Conservation (phyloP, 139 green algal species). For the Auxenochlorella protothecoides region DNA sequence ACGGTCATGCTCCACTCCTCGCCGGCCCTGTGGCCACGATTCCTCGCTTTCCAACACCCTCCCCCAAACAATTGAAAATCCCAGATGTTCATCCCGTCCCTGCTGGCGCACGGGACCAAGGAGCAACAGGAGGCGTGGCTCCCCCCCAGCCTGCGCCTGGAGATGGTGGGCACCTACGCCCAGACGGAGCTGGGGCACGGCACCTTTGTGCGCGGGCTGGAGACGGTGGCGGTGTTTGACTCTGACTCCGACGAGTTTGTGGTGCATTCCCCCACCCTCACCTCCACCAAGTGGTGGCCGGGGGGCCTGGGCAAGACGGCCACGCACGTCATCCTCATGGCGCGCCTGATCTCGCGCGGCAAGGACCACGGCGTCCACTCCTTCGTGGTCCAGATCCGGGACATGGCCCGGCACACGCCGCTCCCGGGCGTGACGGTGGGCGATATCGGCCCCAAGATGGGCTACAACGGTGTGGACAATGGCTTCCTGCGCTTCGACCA, state of each 20-base stretch:
- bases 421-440: conserved; percentile 80
- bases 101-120: conserved; percentile 71
- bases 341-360: conserved; percentile 59
- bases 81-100: conserved; percentile 92
- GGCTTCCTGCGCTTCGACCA: conserved; percentile 73
- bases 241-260: conserved; percentile 68
- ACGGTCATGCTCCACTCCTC: too few relatives aligned
- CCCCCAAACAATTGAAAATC: background rate
- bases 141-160: conserved; percentile 21
- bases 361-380: conserved; percentile 75
- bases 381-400: conserved; percentile 76
- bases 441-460: conserved; percentile 93
- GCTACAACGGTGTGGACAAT: conserved; percentile 81
- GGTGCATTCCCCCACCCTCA: conserved; percentile 81
- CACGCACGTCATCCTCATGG: conserved; percentile 86
- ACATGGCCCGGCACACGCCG: conserved; percentile 65
- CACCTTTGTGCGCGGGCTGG: conserved; percentile 90
- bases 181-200: conserved; percentile 96
- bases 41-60: too few relatives aligned
- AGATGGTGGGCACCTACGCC: conserved; percentile 83
- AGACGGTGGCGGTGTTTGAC: conserved; percentile 91
- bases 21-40: too few relatives aligned
- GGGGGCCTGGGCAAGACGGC: conserved; percentile 83
- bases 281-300: conserved; percentile 83
- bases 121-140: conserved; percentile 91